phyloP scores from a whole-genome alignment of 768 basidiomycete species.

The Tulasnella sp. region DNA sequence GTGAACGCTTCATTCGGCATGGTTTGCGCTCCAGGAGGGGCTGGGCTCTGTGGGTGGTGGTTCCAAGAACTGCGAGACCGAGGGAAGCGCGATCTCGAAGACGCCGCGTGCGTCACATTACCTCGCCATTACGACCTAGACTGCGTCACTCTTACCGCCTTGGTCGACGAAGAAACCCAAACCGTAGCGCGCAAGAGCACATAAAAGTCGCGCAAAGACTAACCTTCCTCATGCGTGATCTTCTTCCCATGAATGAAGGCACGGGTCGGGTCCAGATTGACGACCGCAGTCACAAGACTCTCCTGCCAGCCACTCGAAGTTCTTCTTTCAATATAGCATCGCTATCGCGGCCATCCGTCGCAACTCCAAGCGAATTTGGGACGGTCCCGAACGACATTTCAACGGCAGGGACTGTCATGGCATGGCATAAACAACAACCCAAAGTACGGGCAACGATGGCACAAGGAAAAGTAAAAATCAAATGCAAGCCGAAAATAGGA shows the following conservation, averaged over 20 bases:
- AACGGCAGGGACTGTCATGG: background rate
- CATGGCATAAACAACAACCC: slow-evolving; percentile 1
- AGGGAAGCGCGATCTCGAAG: background rate
- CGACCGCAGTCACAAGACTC: background rate
- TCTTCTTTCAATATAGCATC: background rate
- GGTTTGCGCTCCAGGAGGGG: background rate
- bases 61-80: background rate
- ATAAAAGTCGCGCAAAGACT: background rate
- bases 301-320: background rate
- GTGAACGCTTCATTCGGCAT: background rate
- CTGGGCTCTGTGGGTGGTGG: background rate
- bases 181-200: background rate
- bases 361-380: background rate
- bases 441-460: background rate
- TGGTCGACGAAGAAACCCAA: background rate
- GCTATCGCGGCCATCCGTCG: background rate
- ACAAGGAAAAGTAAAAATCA: background rate
- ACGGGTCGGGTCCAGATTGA: background rate
- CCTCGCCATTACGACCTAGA: background rate
- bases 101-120: background rate
- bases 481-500: slow-evolving; percentile 6
- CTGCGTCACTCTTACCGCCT: background rate
- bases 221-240: background rate
- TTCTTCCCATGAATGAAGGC: slow-evolving; percentile 1
- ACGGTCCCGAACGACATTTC: background rate